Conservation (phyloP, 1,284 basidiomycete genomes). For the Kalmanozyma brasiliensis region DNA sequence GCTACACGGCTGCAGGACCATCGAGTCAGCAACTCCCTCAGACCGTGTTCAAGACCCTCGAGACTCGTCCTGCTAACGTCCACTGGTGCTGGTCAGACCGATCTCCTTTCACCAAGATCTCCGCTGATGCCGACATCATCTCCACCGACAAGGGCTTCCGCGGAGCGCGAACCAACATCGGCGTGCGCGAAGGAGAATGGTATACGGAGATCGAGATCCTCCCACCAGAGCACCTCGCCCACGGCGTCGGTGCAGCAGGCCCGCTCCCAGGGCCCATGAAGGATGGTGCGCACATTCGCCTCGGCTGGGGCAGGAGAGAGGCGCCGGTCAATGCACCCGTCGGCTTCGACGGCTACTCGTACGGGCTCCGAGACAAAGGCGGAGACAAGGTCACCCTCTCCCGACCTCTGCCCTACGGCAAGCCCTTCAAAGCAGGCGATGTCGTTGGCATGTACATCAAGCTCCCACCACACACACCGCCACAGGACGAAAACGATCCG, state of each 20-base stretch:
- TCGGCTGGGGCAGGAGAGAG: slow-evolving; percentile 92
- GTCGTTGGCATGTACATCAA: slow-evolving; percentile 92
- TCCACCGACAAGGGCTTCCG: slow-evolving; percentile 89
- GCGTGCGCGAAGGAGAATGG: slow-evolving; percentile 89
- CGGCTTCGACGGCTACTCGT: slow-evolving; percentile 92
- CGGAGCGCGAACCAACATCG: slow-evolving; percentile 87
- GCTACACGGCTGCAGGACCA: slow-evolving; percentile 63
- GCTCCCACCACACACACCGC: slow-evolving; percentile 73
- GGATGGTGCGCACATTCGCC: slow-evolving; percentile 81
- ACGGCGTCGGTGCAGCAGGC: slow-evolving; percentile 69
- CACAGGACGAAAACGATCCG: slow-evolving; percentile 40
- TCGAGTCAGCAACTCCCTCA: slow-evolving; percentile 48
- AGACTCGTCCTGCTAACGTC: slow-evolving; percentile 48
- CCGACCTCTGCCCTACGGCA: slow-evolving; percentile 78
- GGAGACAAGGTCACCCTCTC: slow-evolving; percentile 91
- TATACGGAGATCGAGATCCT: slow-evolving; percentile 90
- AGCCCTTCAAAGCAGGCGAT: slow-evolving; percentile 81
- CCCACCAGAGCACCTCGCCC: slow-evolving; percentile 69
- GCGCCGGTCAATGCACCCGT: slow-evolving; percentile 90
- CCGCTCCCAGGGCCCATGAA: slow-evolving; percentile 50
- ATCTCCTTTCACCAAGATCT: slow-evolving; percentile 76
- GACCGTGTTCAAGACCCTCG: slow-evolving; percentile 60
- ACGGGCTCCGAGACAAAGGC: slow-evolving; percentile 87
- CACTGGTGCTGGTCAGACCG: slow-evolving; percentile 75
- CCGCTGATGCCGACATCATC: slow-evolving; percentile 80